phyloP scores from a whole-genome alignment of 1,284 basidiomycete genomes.

The Athelia sp. region DNA sequence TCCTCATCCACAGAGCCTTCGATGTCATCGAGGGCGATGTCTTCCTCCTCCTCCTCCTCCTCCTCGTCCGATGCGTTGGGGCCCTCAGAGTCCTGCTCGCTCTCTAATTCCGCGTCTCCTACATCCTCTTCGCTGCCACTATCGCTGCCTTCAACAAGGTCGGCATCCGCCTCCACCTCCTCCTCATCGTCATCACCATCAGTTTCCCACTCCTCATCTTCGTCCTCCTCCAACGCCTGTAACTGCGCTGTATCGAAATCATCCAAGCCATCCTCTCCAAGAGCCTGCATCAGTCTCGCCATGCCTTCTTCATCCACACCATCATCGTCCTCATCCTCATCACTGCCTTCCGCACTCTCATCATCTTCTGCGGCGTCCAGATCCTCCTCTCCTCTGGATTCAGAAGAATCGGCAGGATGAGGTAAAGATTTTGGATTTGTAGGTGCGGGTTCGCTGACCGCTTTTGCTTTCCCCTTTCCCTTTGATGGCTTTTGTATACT shows the following conservation, averaged over 20 bases:
- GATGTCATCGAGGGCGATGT: slow-evolving; percentile 66
- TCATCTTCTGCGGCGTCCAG: slow-evolving; percentile 11
- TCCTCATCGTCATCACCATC: slow-evolving; percentile 30
- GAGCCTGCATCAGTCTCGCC: slow-evolving; percentile 58
- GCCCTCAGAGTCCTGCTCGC: slow-evolving; percentile 15
- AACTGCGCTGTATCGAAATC: slow-evolving; percentile 56
- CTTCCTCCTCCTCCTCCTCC: slow-evolving; percentile 33
- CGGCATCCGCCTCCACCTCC: no score
- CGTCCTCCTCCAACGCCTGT: slow-evolving; percentile 30
- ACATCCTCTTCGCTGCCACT: slow-evolving; percentile 42
- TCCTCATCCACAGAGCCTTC: slow-evolving; percentile 71
- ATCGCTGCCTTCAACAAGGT: no score
- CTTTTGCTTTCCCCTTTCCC: not conserved
- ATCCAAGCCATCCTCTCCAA: slow-evolving; percentile 64
- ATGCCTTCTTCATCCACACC: slow-evolving; percentile 64
- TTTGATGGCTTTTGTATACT: not conserved
- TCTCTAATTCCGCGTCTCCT: slow-evolving; percentile 19
- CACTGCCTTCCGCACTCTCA: slow-evolving; percentile 13
- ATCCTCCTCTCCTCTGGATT: no score
- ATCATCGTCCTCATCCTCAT: slow-evolving; percentile 42
- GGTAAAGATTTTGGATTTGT: not conserved
- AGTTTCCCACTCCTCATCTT: slow-evolving; percentile 28
- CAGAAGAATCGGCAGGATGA: not conserved
- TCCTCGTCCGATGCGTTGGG: slow-evolving; percentile 15
- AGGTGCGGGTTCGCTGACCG: not conserved